Conservation (phyloP, 768 basidiomycete species). For the Amanita polypyramis region DNA sequence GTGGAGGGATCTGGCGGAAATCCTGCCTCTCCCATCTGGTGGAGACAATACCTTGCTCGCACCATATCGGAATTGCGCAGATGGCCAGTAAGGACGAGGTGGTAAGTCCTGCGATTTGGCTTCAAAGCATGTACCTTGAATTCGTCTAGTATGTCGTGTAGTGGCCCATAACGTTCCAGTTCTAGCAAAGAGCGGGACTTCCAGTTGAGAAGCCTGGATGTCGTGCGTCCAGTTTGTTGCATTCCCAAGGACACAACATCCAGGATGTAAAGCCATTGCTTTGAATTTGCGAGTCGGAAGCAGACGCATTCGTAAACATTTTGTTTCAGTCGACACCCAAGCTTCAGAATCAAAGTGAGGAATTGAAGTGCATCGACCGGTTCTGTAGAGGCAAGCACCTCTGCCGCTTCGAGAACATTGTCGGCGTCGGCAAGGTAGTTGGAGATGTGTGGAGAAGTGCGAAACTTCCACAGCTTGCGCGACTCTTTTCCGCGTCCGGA, state of each 20-base stretch:
- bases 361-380: slow-evolving; percentile 33
- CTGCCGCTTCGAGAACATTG: slow-evolving; percentile 20
- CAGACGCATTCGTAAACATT: slow-evolving; percentile 50
- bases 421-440: slow-evolving; percentile 22
- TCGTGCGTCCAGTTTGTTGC: slow-evolving; percentile 37
- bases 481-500: background rate
- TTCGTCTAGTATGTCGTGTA: slow-evolving; percentile 37
- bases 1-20: slow-evolving; percentile 45
- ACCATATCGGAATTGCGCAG: slow-evolving; percentile 57
- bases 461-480: slow-evolving; percentile 10
- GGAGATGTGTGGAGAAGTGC: slow-evolving; percentile 13
- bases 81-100: slow-evolving; percentile 56
- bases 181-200: slow-evolving; percentile 51
- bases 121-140: slow-evolving; percentile 34
- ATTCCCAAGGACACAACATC: slow-evolving; percentile 37
- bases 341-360: slow-evolving; percentile 34
- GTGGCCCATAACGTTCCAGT: slow-evolving; percentile 31
- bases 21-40: slow-evolving; percentile 46
- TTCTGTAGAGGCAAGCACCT: slow-evolving; percentile 21
- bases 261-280: slow-evolving; percentile 42
- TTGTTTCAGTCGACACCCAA: slow-evolving; percentile 40
- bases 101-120: slow-evolving; percentile 57
- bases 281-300: slow-evolving; percentile 33
- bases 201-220: slow-evolving; percentile 60
- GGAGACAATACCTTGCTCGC: slow-evolving; percentile 43